Conservation (phyloP, 2,329 filamentous ascomycete species). For the Fusarium cyanostomum region DNA sequence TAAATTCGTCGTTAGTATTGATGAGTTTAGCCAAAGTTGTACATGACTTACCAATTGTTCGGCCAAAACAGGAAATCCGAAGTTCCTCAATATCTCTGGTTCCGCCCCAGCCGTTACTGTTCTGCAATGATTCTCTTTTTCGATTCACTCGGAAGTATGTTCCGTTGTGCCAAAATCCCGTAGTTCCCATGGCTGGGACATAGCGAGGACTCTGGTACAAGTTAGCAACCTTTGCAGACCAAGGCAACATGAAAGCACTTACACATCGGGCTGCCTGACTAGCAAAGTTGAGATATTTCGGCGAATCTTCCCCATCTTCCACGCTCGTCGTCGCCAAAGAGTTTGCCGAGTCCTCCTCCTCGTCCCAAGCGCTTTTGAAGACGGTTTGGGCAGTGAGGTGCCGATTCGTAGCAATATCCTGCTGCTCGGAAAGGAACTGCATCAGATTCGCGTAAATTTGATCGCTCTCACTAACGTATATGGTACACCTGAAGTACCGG, state of each 20-base stretch:
- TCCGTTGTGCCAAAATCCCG: conserved; percentile 64
- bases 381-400: conserved; percentile 65
- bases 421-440: conserved; percentile 65
- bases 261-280: conserved; percentile 64
- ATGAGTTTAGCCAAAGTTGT: background rate
- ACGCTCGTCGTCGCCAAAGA: conserved; percentile 50
- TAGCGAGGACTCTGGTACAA: conserved; percentile 57
- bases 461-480: conserved; percentile 65
- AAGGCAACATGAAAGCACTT: conserved; percentile 26
- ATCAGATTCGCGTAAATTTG: conserved; percentile 68
- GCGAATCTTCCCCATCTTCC: conserved; percentile 50
- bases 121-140: conserved; percentile 54
- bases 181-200: conserved; percentile 62
- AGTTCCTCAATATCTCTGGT: conserved; percentile 64
- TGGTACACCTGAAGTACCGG: conserved; percentile 60
- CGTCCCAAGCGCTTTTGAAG: conserved; percentile 65
- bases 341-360: conserved; percentile 57
- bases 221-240: background rate
- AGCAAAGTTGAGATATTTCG: conserved; percentile 66
- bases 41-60: conserved; percentile 47
- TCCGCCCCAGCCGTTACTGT: conserved; percentile 47
- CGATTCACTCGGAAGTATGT: conserved; percentile 60
- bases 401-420: conserved; percentile 60
- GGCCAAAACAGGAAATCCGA: conserved; percentile 64
- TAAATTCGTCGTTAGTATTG: conserved; percentile 1